Evolutionary conservation across 1,284 basidiomycete genomes (phyloP).

Genomic region (Ceratobasidium sp.): DNA sequence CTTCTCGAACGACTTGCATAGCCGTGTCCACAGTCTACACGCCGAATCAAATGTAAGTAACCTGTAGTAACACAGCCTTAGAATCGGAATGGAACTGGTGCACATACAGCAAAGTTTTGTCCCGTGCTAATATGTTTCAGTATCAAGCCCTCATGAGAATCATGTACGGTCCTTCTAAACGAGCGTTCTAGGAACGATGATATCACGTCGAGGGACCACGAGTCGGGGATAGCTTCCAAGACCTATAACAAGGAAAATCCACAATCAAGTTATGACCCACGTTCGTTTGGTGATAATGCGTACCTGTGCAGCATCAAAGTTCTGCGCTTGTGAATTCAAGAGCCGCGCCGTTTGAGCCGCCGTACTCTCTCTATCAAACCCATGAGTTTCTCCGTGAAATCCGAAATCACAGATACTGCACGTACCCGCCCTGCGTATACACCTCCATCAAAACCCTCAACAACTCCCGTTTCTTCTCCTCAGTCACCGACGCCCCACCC

Average conservation of each 20-base stretch:
- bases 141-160: constrained; percentile 75
- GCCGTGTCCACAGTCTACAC: constrained; percentile 22
- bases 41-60: not conserved
- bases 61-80: not conserved
- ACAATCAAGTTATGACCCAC: not conserved
- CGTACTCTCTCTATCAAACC: constrained; percentile 61
- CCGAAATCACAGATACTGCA: no score
- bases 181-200: constrained; percentile 84
- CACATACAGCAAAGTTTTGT: constrained; percentile 73
- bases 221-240: constrained; percentile 75
- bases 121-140: constrained; percentile 77
- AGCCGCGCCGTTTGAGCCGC: constrained; percentile 72
- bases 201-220: constrained; percentile 80
- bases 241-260: constrained; percentile 62
- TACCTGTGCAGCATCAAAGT: constrained; percentile 83
- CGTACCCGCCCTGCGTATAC: constrained; percentile 78
- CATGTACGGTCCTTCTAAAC: constrained; percentile 80
- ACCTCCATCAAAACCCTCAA: constrained; percentile 81
- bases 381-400: constrained; percentile 24
- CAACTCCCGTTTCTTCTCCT: constrained; percentile 70
- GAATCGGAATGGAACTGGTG: no score
- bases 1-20: constrained; percentile 26
- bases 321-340: constrained; percentile 82
- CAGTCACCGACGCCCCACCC: constrained; percentile 61
- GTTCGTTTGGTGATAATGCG: constrained; percentile 52